A percentile compares a stretch with the other conserved stretches of the same genome.
These are phyloP conservation scores for Termitomyces sp. DNA, from an alignment of 768 basidiomycete species.

Conservation along the genomic window DNA sequence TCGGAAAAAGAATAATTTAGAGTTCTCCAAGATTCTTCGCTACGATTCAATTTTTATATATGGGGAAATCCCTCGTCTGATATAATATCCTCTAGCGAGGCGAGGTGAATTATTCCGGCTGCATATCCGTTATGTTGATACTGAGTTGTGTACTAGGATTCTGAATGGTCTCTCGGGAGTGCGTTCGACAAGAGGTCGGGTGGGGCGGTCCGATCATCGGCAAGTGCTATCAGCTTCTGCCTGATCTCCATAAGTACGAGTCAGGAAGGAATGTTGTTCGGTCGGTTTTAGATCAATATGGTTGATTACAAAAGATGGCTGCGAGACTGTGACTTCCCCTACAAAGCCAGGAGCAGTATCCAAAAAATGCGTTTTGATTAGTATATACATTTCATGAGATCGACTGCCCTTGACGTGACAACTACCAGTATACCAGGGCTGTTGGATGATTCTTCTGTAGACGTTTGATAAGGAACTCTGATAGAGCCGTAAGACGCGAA, in stretches of 20 bases:
- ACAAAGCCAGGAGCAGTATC: neutral
- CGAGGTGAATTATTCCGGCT: too few species aligned
- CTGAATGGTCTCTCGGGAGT: neutral
- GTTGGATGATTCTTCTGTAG: constrained; percentile 10
- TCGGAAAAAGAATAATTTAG: neutral
- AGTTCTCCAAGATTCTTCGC: neutral
- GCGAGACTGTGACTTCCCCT: neutral
- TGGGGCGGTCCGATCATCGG: neutral
- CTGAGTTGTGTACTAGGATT: neutral
- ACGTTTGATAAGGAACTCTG: constrained; percentile 13
- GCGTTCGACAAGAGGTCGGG: neutral
- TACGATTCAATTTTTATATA: neutral
- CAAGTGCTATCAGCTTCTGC: neutral
- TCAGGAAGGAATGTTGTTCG: neutral
- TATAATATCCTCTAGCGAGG: too few species aligned
- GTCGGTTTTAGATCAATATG: neutral
- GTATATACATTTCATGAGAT: neutral
- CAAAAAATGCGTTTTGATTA: neutral
- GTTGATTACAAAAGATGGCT: neutral
- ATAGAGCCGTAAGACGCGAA: neutral
- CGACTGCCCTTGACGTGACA: neutral
- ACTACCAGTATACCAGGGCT: constrained; percentile 8
- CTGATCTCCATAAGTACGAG: neutral
- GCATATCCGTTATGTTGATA: too few species aligned
- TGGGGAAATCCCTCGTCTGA: neutral